Base-by-base conservation (phyloP, 139 green algal species). In the Chlamydomonas sp. region DNA sequence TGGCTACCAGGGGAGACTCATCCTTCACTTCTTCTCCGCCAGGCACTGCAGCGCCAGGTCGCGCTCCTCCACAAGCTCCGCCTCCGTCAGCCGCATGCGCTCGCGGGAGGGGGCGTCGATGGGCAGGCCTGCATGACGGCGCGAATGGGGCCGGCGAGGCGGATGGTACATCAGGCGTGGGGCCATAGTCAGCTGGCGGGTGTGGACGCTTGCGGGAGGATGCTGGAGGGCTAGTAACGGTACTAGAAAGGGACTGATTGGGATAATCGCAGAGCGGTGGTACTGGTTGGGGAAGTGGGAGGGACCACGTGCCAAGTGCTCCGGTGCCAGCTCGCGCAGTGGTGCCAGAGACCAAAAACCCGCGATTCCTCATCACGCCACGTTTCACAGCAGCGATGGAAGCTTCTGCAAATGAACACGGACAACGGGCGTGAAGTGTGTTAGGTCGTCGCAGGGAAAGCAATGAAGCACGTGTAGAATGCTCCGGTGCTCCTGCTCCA, bases 51-150 rank as follows among this genome's bases (percentile, higher is more conserved):
- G 66, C 20, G 94, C 94, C 83, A 97, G 88, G 76, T 88, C 87
- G 83, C 93, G 95, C 92, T 98, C 96, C 89, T 98, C 96, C 80
- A 97, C 89, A 67, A 99, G 93, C 93, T 99, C 97, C n/a, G 96
- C 93, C 58, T 95, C 97, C 57, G 96, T 99, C 61, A 88, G 89
- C 67, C 97, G 94, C 92, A 99, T 93, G 86, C 95, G 94, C 63
- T 86, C 78, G 15, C 83, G 84, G 16, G 95, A 96, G n/a, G 72
- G 73, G 0, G 91, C 93, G 86, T 98, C 96, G 74, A 99, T 96
- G 58, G 85, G 20, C 69, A 98, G 91, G 79, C 94, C 91, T 95
- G 90, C n/a, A 79, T 0, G 6, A 2, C 6, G 59, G 61, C n/a
- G 59, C 18, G 14, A 5, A 60, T 71, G 66, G 9, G 0, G 10